Percentiles rank a stretch among this genome's conserved stretches.
Conservation (phyloP, 495 filamentous ascomycete genomes). For the Bathelium albidoporum region DNA sequence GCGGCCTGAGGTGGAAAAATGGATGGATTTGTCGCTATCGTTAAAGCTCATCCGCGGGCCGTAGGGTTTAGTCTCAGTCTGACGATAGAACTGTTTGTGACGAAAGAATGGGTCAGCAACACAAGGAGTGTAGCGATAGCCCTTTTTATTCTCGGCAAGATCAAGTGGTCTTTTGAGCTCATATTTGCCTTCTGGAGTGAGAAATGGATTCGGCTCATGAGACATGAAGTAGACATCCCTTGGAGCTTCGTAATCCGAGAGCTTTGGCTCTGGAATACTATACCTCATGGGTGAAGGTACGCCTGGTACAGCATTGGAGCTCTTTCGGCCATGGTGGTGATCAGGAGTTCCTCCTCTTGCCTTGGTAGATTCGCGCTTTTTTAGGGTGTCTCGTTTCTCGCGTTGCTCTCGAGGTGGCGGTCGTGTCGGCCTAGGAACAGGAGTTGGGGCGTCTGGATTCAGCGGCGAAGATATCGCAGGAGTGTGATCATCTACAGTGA, state of each 20-base stretch:
- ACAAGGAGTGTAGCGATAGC: slow-evolving; percentile 81
- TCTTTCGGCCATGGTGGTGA: slow-evolving; percentile 19
- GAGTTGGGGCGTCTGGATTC: slow-evolving; percentile 18
- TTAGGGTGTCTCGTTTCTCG: slow-evolving; percentile 34
- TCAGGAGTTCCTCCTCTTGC: slow-evolving; percentile 22
- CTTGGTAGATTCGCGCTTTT: slow-evolving; percentile 32
- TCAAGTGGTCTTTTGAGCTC: slow-evolving; percentile 32
- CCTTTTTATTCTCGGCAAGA: slow-evolving; percentile 75
- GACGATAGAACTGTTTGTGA: slow-evolving; percentile 79
- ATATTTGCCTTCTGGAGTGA: slow-evolving; percentile 26
- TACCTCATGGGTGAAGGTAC: slow-evolving; percentile 31
- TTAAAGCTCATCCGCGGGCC: slow-evolving; percentile 78
- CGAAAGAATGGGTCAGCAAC: slow-evolving; percentile 80
- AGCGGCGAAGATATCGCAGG: slow-evolving; percentile 29
- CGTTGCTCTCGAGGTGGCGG: slow-evolving; percentile 31
- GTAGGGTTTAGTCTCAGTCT: slow-evolving; percentile 75
- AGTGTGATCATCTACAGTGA: slow-evolving; percentile 19
- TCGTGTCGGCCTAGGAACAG: background rate
- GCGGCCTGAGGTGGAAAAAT: slow-evolving; percentile 50
- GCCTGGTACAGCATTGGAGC: slow-evolving; percentile 16
- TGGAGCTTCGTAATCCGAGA: slow-evolving; percentile 29
- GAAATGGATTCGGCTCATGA: slow-evolving; percentile 29
- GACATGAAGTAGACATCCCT: slow-evolving; percentile 29
- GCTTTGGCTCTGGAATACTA: slow-evolving; percentile 27
- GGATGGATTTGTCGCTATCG: slow-evolving; percentile 72